phyloP scores from a whole-genome alignment of 345 rosid genomes.

The Clarkia xantiana region DNA sequence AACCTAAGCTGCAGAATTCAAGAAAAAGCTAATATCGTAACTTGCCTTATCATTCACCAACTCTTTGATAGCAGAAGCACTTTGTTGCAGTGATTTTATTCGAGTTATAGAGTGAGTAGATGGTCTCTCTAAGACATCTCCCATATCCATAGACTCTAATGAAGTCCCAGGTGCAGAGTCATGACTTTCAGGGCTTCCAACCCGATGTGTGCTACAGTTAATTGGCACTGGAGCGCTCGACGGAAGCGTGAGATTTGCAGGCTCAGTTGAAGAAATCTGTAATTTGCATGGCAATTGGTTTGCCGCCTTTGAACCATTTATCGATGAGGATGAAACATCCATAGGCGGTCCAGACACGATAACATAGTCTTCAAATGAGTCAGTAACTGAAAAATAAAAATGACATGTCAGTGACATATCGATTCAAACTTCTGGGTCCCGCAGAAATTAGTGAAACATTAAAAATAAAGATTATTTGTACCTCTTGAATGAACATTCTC shows the following conservation, averaged over 20 bases:
- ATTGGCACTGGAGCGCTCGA: slow-evolving; percentile 62
- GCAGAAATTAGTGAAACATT: background rate
- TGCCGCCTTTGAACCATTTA: slow-evolving; percentile 52
- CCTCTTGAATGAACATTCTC: slow-evolving; percentile 34
- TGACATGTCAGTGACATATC: no score
- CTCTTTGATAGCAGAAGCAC: slow-evolving; percentile 56
- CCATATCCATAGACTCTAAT: slow-evolving; percentile 59
- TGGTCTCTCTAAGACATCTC: slow-evolving; percentile 65
- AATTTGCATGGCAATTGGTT: slow-evolving; percentile 23
- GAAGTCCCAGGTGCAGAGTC: slow-evolving; percentile 65
- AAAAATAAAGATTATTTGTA: slow-evolving; percentile 12
- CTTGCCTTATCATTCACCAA: slow-evolving; percentile 57
- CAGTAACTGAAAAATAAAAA: slow-evolving; percentile 35
- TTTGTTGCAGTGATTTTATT: slow-evolving; percentile 63
- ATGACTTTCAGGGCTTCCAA: slow-evolving; percentile 53
- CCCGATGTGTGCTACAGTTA: slow-evolving; percentile 17
- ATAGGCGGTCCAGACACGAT: slow-evolving; percentile 70
- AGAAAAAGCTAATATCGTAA: background rate
- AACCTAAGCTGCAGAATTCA: background rate
- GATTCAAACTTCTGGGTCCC: background rate
- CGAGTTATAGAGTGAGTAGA: slow-evolving; percentile 52
- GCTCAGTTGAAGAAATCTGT: slow-evolving; percentile 31
- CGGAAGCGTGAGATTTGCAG: slow-evolving; percentile 16
- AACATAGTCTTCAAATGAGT: slow-evolving; percentile 80
- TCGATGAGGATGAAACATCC: slow-evolving; percentile 45